Conservation (phyloP, 345 rosid species). For the Lenwebbia sp. region DNA sequence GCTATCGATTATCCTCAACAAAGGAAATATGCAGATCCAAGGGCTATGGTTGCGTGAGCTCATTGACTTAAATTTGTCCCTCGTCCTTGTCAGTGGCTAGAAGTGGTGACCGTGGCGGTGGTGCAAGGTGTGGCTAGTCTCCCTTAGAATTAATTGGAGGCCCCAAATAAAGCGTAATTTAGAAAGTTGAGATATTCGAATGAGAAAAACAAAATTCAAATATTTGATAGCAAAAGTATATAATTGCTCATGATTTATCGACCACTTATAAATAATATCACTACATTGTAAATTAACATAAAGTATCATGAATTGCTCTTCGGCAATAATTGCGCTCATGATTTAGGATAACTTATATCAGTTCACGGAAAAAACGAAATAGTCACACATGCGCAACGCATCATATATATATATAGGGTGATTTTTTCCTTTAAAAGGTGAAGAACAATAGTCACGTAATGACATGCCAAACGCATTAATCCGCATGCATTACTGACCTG, state of each 20-base stretch:
- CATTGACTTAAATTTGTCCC: not conserved
- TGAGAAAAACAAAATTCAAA: not conserved
- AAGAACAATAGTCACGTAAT: no score
- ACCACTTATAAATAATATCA: no score
- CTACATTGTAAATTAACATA: no score
- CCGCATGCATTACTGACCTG: no score
- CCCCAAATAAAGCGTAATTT: not conserved
- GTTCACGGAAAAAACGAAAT: no score
- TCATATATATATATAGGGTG: no score
- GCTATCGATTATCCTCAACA: constrained; percentile 81
- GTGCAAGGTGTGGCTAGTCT: not conserved
- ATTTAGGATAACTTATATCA: no score
- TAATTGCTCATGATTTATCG: not conserved
- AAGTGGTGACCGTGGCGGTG: not conserved
- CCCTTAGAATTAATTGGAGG: not conserved
- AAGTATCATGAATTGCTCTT: no score
- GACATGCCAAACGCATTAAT: no score
- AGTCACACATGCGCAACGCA: no score
- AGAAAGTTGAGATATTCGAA: not conserved
- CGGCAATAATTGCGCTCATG: no score
- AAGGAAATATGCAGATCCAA: constrained; percentile 86
- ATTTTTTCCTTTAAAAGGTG: no score
- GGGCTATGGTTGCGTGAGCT: constrained; percentile 77
- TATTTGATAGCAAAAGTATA: not conserved
- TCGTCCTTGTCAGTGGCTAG: not conserved